Conservation (phyloP, 805 yeast species). For the Yarrowia sp. region DNA sequence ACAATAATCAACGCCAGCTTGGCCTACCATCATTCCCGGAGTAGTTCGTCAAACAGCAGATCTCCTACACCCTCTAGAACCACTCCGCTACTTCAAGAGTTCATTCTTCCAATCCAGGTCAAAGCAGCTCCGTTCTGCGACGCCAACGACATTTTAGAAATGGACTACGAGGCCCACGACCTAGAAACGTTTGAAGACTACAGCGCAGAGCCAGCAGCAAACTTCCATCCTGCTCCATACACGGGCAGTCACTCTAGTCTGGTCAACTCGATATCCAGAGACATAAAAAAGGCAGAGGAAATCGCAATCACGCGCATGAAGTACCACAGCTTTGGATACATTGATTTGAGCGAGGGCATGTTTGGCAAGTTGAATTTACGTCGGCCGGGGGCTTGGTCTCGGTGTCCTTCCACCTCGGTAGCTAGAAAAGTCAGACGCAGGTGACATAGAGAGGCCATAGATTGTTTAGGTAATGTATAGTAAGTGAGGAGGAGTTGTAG, state of each 20-base stretch:
- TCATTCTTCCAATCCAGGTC: constrained; percentile 9
- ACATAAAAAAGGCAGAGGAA: constrained; percentile 16
- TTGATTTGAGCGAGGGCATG: constrained; percentile 4
- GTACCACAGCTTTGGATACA: constrained; percentile 14
- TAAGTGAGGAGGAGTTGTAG: no score
- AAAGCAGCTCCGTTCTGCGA: constrained; percentile 13
- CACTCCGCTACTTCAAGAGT: constrained; percentile 15
- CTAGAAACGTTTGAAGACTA: constrained; percentile 21
- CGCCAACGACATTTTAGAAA: constrained; percentile 15
- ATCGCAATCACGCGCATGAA: constrained; percentile 19
- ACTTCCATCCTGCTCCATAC: constrained; percentile 16
- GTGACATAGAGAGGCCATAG: no score
- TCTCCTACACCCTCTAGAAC: not conserved
- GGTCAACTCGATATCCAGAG: not conserved
- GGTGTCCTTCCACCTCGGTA: not conserved
- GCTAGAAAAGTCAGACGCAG: not conserved
- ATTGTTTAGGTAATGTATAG: no score
- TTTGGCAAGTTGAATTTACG: constrained; percentile 23
- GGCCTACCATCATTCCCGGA: not conserved
- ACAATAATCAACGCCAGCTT: not conserved
- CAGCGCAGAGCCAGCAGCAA: constrained; percentile 11
- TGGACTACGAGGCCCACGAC: not conserved
- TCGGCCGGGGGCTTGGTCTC: constrained; percentile 17
- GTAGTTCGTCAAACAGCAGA: not conserved
- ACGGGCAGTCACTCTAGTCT: not conserved